Evolutionary conservation across 78 protist genomes (phyloP).

Genomic region (Dictyostelium brefeldianum): DNA sequence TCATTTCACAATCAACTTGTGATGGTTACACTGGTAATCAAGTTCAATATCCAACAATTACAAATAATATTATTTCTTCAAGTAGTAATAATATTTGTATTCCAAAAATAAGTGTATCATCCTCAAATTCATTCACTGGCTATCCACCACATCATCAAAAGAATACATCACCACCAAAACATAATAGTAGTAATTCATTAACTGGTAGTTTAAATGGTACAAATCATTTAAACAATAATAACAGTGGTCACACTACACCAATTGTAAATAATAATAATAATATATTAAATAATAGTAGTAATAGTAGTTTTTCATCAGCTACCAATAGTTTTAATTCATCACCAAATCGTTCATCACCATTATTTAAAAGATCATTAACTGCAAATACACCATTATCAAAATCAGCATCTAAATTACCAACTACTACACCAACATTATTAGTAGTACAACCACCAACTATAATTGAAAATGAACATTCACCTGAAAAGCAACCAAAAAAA

Average conservation of each 20-base stretch:
- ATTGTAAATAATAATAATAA: too few relatives aligned
- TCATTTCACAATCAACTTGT: neutral
- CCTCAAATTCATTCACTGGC: neutral
- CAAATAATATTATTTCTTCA: neutral
- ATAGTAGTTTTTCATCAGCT: neutral
- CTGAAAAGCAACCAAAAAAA: neutral
- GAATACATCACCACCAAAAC: neutral
- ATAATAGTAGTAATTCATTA: neutral
- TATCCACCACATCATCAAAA: neutral
- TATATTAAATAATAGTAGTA: too few relatives aligned
- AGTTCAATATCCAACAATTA: neutral
- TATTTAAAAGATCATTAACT: slow-evolving; percentile 9
- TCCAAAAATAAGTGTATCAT: neutral
- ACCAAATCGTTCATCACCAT: slow-evolving; percentile 14
- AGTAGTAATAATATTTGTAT: neutral
- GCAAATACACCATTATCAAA: neutral
- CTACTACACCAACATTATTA: neutral
- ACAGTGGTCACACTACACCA: too few relatives aligned
- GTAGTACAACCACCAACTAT: neutral
- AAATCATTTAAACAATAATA: neutral
- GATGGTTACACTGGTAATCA: neutral
- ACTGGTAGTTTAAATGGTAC: slow-evolving; percentile 18
- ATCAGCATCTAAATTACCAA: slow-evolving; percentile 28
- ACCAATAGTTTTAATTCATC: neutral
- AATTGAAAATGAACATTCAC: neutral